Conservation (phyloP, 306 rosid genomes). For the Inga leiocalycina region DNA sequence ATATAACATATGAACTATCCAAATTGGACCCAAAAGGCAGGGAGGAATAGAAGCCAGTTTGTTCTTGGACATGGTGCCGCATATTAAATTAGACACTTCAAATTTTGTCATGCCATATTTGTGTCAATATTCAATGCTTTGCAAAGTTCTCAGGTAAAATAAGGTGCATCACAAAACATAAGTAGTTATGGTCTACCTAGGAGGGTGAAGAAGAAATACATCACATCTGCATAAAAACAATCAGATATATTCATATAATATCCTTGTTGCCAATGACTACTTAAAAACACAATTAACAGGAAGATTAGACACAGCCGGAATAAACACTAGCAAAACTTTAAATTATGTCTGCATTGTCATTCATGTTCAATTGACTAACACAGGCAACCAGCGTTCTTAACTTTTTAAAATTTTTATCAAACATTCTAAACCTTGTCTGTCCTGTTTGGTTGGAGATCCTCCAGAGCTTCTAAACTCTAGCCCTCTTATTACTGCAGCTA, state of each 20-base stretch:
- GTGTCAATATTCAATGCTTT: neutral
- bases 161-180: neutral
- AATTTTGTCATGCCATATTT: neutral
- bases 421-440: constrained; percentile 51
- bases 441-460: constrained; percentile 36
- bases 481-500: constrained; percentile 87
- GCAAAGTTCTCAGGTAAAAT: neutral
- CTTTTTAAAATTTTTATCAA: constrained; percentile 52
- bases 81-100: neutral
- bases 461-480: constrained; percentile 63
- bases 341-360: constrained; percentile 63
- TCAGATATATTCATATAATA: constrained; percentile 43
- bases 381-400: constrained; percentile 55
- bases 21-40: neutral
- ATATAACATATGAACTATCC: neutral
- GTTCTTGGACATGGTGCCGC: neutral
- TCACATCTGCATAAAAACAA: constrained; percentile 32
- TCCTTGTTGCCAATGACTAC: constrained; percentile 61
- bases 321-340: constrained; percentile 72
- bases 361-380: constrained; percentile 62
- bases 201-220: constrained; percentile 26
- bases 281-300: constrained; percentile 53
- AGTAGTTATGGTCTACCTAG: neutral
- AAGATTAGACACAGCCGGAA: constrained; percentile 54
- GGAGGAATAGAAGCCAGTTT: neutral